A percentile compares a stretch with the other conserved stretches of the same genome.
Conservation (phyloP, 2,329 filamentous ascomycete species). For the Diplodia seriata region DNA sequence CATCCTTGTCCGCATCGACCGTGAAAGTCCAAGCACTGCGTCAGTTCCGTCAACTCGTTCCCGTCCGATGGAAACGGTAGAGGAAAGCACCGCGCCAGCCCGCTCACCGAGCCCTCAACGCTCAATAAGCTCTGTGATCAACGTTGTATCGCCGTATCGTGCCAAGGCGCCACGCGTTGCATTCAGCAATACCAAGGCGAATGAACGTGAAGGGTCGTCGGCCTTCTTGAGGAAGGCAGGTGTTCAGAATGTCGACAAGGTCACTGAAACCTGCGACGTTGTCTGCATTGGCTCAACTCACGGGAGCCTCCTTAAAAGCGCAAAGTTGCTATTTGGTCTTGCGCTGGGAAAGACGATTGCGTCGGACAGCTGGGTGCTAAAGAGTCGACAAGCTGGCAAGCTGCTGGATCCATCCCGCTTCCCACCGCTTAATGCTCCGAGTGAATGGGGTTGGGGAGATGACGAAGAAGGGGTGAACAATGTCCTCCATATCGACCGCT, state of each 20-base stretch:
- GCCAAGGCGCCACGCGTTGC: conserved; percentile 8
- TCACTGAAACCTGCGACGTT: conserved; percentile 14
- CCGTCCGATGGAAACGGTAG: neutral
- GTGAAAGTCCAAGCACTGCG: neutral
- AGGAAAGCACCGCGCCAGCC: neutral
- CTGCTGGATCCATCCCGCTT: conserved; percentile 48
- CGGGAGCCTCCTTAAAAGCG: conserved; percentile 26
- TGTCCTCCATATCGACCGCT: conserved; percentile 44
- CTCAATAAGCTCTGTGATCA: neutral
- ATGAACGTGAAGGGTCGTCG: neutral
- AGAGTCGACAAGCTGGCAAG: conserved; percentile 45
- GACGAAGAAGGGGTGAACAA: conserved; percentile 37
- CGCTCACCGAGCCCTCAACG: neutral
- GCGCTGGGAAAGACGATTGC: conserved; percentile 54
- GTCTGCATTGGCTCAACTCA: conserved; percentile 13
- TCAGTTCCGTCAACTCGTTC: neutral
- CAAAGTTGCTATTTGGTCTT: conserved; percentile 55
- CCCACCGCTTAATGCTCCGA: conserved; percentile 43
- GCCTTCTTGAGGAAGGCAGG: conserved; percentile 18
- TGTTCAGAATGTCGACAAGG: conserved; percentile 1
- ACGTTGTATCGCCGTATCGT: neutral
- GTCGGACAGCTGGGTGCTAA: conserved; percentile 55
- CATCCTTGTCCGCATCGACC: conserved; percentile 13
- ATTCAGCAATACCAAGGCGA: conserved; percentile 18
- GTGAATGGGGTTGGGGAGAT: conserved; percentile 51